phyloP scores from a whole-genome alignment of 2,329 filamentous ascomycete genomes.

The Bertia moriformis region DNA sequence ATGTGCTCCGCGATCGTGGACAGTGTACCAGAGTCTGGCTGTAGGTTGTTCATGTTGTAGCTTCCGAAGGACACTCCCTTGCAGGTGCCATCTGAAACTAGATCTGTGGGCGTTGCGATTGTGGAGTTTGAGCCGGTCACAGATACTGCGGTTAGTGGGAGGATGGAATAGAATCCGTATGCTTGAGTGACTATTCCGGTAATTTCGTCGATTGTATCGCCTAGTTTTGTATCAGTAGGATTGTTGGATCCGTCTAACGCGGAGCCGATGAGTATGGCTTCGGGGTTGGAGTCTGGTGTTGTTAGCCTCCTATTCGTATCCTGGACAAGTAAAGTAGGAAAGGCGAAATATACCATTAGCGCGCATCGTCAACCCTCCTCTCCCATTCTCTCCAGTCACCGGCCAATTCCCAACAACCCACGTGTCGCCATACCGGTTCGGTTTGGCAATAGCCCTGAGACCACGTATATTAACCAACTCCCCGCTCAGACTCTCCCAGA shows the following conservation, averaged over 20 bases:
- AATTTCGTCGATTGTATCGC: constrained; percentile 49
- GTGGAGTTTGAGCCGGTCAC: constrained; percentile 26
- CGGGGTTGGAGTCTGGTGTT: constrained; percentile 47
- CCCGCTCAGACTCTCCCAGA: constrained; percentile 57
- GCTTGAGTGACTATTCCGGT: constrained; percentile 53
- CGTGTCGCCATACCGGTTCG: constrained; percentile 52
- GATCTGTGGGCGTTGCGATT: constrained; percentile 31
- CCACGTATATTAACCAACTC: constrained; percentile 50
- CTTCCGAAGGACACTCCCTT: constrained; percentile 45
- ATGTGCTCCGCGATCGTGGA: constrained; percentile 49
- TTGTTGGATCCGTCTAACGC: constrained; percentile 54
- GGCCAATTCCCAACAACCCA: constrained; percentile 56
- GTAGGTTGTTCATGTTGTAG: constrained; percentile 60
- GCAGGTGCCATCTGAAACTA: constrained; percentile 40
- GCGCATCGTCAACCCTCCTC: constrained; percentile 50
- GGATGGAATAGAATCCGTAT: constrained; percentile 56
- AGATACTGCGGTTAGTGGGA: constrained; percentile 43
- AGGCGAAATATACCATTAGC: constrained; percentile 25
- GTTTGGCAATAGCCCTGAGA: constrained; percentile 39
- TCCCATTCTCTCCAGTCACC: constrained; percentile 43
- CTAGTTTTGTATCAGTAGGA: constrained; percentile 42
- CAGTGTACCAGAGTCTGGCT: constrained; percentile 37
- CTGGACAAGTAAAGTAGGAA: background rate
- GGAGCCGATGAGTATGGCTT: constrained; percentile 48
- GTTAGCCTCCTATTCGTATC: constrained; percentile 3